Percentiles rank a stretch among this genome's conserved stretches.
phyloP scores from a whole-genome alignment of 1,139 yeast species.

The Neolecta irregularis region DNA sequence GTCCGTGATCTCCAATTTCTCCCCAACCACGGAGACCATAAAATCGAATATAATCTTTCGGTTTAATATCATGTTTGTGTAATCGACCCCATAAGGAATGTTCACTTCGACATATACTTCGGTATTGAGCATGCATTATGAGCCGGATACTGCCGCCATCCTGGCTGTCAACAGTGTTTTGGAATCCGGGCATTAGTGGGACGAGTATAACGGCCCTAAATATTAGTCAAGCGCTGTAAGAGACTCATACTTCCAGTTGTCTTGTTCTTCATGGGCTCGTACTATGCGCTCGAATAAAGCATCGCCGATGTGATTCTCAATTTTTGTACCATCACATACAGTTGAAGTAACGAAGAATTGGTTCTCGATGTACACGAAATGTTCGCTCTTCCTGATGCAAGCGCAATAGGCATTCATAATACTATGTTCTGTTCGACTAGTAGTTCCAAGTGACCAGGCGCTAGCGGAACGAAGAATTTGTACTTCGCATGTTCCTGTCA shows the following conservation, averaged over 20 bases:
- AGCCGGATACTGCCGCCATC: slow-evolving; percentile 90
- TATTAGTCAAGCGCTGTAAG: neutral
- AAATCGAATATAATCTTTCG: slow-evolving; percentile 82
- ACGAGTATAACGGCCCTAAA: slow-evolving; percentile 62
- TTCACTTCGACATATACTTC: slow-evolving; percentile 82
- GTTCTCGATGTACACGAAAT: slow-evolving; percentile 85
- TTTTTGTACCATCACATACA: slow-evolving; percentile 67
- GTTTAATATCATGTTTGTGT: slow-evolving; percentile 58
- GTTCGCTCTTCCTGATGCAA: slow-evolving; percentile 80
- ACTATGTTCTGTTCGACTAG: slow-evolving; percentile 61
- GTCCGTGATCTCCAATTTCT: slow-evolving; percentile 59
- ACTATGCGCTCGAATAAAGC: slow-evolving; percentile 90
- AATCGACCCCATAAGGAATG: slow-evolving; percentile 80
- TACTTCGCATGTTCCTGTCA: slow-evolving; percentile 80
- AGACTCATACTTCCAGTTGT: slow-evolving; percentile 40
- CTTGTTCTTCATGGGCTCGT: slow-evolving; percentile 64
- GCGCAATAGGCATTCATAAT: slow-evolving; percentile 87
- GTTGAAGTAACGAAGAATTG: slow-evolving; percentile 87
- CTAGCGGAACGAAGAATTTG: slow-evolving; percentile 83
- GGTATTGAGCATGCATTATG: slow-evolving; percentile 91
- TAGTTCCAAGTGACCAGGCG: slow-evolving; percentile 76
- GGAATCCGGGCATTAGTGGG: slow-evolving; percentile 97
- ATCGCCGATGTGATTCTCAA: slow-evolving; percentile 85
- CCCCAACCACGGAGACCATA: slow-evolving; percentile 94
- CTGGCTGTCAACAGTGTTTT: slow-evolving; percentile 80